These are phyloP conservation scores for Calonectria pseudoturangicola DNA, from an alignment of 2,329 filamentous ascomycete species.

Conservation along the genomic window DNA sequence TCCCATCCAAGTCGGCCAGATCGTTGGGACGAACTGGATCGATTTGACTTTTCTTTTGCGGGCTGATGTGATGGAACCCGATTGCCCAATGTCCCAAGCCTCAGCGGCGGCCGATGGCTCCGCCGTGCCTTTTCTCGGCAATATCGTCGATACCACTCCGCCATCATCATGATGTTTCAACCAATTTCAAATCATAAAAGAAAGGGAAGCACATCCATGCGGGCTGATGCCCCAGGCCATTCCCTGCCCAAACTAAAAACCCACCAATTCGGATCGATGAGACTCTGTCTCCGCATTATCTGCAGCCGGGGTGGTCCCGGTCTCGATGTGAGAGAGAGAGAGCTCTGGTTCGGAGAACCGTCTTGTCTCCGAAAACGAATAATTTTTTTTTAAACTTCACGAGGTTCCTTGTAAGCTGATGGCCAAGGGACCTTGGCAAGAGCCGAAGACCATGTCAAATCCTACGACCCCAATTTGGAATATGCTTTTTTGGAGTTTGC, in stretches of 20 bases:
- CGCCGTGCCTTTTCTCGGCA: not conserved
- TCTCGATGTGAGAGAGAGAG: not conserved
- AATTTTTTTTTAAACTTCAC: slow-evolving; percentile 19
- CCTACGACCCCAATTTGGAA: slow-evolving; percentile 3
- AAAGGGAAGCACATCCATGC: not conserved
- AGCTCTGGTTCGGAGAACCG: not conserved
- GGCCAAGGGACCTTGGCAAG: not conserved
- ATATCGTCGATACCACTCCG: not conserved
- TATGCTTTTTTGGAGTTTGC: slow-evolving; percentile 22
- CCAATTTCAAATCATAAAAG: slow-evolving; percentile 2
- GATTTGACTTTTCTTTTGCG: slow-evolving; percentile 16
- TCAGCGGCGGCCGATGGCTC: not conserved
- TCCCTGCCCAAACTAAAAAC: slow-evolving; percentile 6
- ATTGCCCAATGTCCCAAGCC: not conserved
- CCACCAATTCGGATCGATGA: slow-evolving; percentile 24
- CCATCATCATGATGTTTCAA: slow-evolving; percentile 11
- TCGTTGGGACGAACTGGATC: slow-evolving; percentile 5
- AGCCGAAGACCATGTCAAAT: not conserved
- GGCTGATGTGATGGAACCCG: not conserved
- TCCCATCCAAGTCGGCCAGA: slow-evolving; percentile 10
- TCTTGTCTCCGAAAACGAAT: slow-evolving; percentile 8
- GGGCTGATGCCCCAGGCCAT: slow-evolving; percentile 5
- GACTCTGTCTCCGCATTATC: slow-evolving; percentile 8
- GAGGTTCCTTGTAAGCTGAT: not conserved
- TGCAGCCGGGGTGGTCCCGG: slow-evolving; percentile 1